phyloP scores from a whole-genome alignment of 2,329 filamentous ascomycete genomes.

The Dactylella cylindrospora region DNA sequence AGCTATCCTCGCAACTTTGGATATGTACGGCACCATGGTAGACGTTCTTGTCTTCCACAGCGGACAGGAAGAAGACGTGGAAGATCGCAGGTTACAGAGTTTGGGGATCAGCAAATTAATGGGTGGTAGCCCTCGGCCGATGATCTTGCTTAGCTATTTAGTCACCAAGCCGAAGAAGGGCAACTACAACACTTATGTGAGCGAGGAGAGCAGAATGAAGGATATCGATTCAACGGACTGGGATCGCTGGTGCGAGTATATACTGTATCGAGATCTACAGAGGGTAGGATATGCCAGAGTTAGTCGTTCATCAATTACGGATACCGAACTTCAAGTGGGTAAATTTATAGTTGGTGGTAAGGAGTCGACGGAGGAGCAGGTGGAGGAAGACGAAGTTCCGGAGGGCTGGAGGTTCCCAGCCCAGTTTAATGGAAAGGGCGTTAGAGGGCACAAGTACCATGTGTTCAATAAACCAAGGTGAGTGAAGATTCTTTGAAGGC shows the following conservation, averaged over 20 bases:
- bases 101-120: constrained; percentile 86
- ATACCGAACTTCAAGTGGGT: constrained; percentile 92
- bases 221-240: constrained; percentile 91
- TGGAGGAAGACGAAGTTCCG: constrained; percentile 73
- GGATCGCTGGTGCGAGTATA: constrained; percentile 99
- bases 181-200: constrained; percentile 96
- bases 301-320: constrained; percentile 86
- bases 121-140: constrained; percentile 75
- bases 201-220: constrained; percentile 82
- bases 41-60: constrained; percentile 99
- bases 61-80: constrained; percentile 92
- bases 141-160: constrained; percentile 85
- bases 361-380: constrained; percentile 61
- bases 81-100: constrained; percentile 83
- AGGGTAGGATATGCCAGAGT: constrained; percentile 87
- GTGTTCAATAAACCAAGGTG: constrained; percentile 92
- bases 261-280: constrained; percentile 85
- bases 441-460: constrained; percentile 87
- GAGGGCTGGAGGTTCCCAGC: constrained; percentile 78
- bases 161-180: constrained; percentile 87
- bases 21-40: constrained; percentile 84
- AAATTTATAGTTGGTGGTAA: constrained; percentile 84
- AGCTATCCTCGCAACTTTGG: constrained; percentile 92
- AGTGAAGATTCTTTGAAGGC: constrained; percentile 1
- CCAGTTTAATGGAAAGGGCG: constrained; percentile 80